These are phyloP conservation scores for Papiliotrema laurentii DNA, from an alignment of 1,284 basidiomycete genomes.

Conservation along the genomic window DNA sequence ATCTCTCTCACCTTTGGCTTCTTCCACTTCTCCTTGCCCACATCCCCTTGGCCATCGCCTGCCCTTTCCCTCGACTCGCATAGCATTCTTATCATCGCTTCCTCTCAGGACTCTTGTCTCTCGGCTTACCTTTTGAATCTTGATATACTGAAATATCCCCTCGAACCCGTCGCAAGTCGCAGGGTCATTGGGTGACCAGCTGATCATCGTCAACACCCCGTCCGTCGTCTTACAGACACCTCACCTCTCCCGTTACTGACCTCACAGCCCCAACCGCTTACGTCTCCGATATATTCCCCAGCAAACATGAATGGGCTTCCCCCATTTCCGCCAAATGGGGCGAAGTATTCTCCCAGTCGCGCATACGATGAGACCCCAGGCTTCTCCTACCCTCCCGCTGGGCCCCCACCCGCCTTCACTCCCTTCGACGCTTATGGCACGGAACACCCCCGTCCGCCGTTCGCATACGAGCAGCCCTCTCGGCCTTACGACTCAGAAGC, in stretches of 20 bases:
- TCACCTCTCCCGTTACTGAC: too few species aligned
- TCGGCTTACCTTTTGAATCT: too few species aligned
- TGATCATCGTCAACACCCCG: too few species aligned
- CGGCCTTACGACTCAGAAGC: constrained; percentile 5
- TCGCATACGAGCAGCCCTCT: constrained; percentile 29
- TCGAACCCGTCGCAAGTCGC: too few species aligned
- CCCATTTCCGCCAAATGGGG: constrained; percentile 22
- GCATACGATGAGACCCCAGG: constrained; percentile 21
- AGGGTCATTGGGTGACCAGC: too few species aligned
- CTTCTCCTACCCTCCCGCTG: constrained; percentile 16
- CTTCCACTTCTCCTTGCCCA: constrained; percentile 16
- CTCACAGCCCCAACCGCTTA: too few species aligned
- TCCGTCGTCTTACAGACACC: too few species aligned
- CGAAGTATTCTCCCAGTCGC: constrained; percentile 25
- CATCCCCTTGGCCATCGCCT: constrained; percentile 5
- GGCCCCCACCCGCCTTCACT: constrained; percentile 14
- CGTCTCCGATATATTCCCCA: too few species aligned
- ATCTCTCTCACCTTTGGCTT: background rate
- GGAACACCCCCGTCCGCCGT: constrained; percentile 15
- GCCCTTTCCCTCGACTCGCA: background rate
- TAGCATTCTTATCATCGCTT: too few species aligned
- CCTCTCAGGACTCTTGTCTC: too few species aligned
- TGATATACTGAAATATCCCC: too few species aligned
- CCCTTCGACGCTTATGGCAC: constrained; percentile 18
- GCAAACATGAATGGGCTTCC: constrained; percentile 32